Evolutionary conservation across 2,329 filamentous ascomycete species (phyloP).

Genomic region (Fusarium torreyae): DNA sequence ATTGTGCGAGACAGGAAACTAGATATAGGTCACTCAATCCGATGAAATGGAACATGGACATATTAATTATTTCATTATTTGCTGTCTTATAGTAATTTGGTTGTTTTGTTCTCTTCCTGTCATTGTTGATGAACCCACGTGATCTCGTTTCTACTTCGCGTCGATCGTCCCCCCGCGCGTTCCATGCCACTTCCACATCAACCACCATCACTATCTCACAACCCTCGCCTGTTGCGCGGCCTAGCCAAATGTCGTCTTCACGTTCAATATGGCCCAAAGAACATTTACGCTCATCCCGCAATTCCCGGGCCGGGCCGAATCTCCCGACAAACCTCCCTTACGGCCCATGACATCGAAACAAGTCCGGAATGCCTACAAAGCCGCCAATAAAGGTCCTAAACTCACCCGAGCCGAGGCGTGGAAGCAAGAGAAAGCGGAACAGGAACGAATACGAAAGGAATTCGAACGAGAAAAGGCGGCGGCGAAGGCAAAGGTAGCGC

Average conservation of each 20-base stretch:
- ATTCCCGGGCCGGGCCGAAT: constrained; percentile 42
- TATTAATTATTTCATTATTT: not conserved
- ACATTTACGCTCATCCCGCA: constrained; percentile 63
- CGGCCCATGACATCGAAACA: constrained; percentile 62
- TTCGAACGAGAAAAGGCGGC: constrained; percentile 65
- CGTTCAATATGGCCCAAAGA: constrained; percentile 57
- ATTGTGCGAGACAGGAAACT: not conserved
- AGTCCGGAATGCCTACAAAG: constrained; percentile 57
- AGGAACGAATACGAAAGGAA: constrained; percentile 69
- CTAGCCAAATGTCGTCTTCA: constrained; percentile 41
- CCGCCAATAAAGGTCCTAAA: constrained; percentile 53
- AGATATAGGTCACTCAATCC: not conserved
- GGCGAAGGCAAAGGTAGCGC: constrained; percentile 63
- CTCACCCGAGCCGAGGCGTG: constrained; percentile 59
- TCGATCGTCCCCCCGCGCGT: constrained; percentile 31
- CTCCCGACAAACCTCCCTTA: constrained; percentile 35
- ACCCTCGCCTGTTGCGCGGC: not conserved
- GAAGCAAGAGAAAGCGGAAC: constrained; percentile 63
- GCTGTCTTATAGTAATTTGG: not conserved
- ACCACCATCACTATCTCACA: not conserved
- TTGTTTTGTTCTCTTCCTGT: not conserved
- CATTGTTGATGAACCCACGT: constrained; percentile 42
- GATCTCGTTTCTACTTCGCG: constrained; percentile 49
- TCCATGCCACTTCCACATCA: constrained; percentile 7
- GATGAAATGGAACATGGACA: not conserved